These are phyloP conservation scores for Pistacia vera DNA, from an alignment of 345 rosid genomes.

Conservation along the genomic window DNA sequence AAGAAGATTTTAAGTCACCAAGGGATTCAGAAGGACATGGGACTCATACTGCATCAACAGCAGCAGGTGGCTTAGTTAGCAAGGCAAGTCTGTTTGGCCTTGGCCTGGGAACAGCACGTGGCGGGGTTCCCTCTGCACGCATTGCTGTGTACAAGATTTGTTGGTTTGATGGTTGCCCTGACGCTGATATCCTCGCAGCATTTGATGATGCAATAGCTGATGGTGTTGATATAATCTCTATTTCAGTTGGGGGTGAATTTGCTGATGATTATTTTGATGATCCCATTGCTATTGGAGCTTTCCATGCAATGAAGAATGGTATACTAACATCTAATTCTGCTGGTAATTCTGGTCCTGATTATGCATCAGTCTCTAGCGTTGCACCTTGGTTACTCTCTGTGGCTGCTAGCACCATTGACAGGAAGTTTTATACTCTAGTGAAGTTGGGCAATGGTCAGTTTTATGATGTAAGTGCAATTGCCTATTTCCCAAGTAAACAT, in stretches of 20 bases:
- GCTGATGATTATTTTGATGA: constrained; percentile 19
- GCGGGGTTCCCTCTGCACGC: constrained; percentile 38
- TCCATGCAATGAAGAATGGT: constrained; percentile 37
- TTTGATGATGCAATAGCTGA: constrained; percentile 50
- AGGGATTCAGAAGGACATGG: constrained; percentile 33
- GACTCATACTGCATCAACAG: constrained; percentile 36
- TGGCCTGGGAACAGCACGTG: constrained; percentile 34
- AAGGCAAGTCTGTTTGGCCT: constrained; percentile 28
- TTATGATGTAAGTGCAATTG: constrained; percentile 27
- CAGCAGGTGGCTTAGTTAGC: constrained; percentile 26
- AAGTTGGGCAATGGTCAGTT: constrained; percentile 30
- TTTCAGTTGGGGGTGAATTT: not conserved
- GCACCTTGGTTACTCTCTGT: constrained; percentile 53
- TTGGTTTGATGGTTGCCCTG: constrained; percentile 30
- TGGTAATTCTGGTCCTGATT: constrained; percentile 30
- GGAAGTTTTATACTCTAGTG: constrained; percentile 30
- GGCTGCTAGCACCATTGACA: constrained; percentile 46
- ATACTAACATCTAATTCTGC: constrained; percentile 30
- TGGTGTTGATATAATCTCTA: constrained; percentile 30
- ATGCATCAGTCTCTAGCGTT: constrained; percentile 5
- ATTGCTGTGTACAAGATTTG: constrained; percentile 42
- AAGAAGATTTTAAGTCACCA: constrained; percentile 11
- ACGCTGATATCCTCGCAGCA: constrained; percentile 38
- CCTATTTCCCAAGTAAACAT: not conserved
- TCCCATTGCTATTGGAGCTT: constrained; percentile 37